Base-by-base conservation (phyloP, 2,329 filamentous ascomycete genomes). In the Neofusicoccum umdonicola region DNA sequence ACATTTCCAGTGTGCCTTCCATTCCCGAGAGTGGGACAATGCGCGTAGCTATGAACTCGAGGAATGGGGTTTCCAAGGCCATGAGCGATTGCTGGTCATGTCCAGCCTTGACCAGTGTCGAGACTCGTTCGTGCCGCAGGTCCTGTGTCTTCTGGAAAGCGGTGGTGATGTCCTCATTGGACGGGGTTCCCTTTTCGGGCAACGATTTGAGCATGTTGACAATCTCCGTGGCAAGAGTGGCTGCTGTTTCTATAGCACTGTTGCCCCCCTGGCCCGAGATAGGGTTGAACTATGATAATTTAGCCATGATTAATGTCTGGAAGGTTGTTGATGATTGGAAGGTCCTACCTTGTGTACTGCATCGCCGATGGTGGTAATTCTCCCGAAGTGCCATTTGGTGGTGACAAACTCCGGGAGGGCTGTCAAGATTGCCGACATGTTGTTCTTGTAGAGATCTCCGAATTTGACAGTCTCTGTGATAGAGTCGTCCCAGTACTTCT, bases 351-450 rank as follows among this genome's bases (percentile, higher is more conserved):
- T 82, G 66, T 82, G 79, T 4, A 73, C 77, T 1, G 79, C 71
- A 66, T 82, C 80, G 0, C 79, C 80, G 8, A 81, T 72, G 1
- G 74, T 69, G 1, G 80, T 71, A 3, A 79, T 74, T 11, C 80
- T 69, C 12, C 73, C 70, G 41, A 73, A 79, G 56, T 77, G 72
- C 75, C 79, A 81, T 37, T 73, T 71, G 8, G 73, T 67, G 15
- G 78, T 73, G 1, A 79, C 72, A 39, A 75, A 76, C 66, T 80
- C 77, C 52, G 78, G 72, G 13, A 79, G 48, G 58, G 69, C 67
- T 7, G 76, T 68, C 22, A 74, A 67, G 41, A 65, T 71, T 35
- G 54, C 70, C 3, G 63, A 68, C 6, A 35, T 66, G 37, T 71
- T 61, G 11, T 61, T 64, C 52, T 73, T 64, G 71, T 74, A 79